phyloP scores from a whole-genome alignment of 1,139 yeast species.

The Ashbya aceris region DNA sequence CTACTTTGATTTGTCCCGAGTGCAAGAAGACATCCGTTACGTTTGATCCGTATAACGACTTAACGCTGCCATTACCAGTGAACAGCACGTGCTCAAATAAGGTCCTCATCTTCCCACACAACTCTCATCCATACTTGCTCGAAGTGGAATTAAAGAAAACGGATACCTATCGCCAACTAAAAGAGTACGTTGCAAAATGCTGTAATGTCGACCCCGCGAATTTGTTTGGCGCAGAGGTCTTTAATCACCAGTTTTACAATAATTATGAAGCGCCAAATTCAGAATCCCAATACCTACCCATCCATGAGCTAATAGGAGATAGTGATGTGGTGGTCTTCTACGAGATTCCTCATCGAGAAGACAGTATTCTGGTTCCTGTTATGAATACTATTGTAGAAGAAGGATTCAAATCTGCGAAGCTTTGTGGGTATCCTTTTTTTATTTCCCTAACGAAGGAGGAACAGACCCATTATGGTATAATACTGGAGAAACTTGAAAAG shows the following conservation, averaged over 20 bases:
- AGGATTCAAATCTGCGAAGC: slow-evolving; percentile 30
- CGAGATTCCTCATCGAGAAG: slow-evolving; percentile 40
- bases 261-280: slow-evolving; percentile 57
- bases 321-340: slow-evolving; percentile 63
- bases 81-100: slow-evolving; percentile 65
- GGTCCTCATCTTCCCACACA: slow-evolving; percentile 52
- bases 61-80: slow-evolving; percentile 83
- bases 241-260: slow-evolving; percentile 57
- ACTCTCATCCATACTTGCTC: slow-evolving; percentile 40
- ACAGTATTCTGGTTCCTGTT: slow-evolving; percentile 60
- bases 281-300: slow-evolving; percentile 51
- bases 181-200: slow-evolving; percentile 48
- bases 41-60: slow-evolving; percentile 88
- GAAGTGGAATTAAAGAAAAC: slow-evolving; percentile 68
- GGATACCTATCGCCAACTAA: slow-evolving; percentile 56
- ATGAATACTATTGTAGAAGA: slow-evolving; percentile 44
- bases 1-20: slow-evolving; percentile 80
- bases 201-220: slow-evolving; percentile 37
- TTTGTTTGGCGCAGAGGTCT: slow-evolving; percentile 62
- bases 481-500: slow-evolving; percentile 47
- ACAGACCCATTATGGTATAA: slow-evolving; percentile 42
- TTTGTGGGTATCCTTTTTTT: slow-evolving; percentile 72
- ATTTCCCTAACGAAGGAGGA: slow-evolving; percentile 46
- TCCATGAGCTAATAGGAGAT: slow-evolving; percentile 57
- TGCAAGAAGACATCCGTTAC: slow-evolving; percentile 78